Percentiles rank a stretch among this genome's conserved stretches.
These are phyloP conservation scores for Anthostomella pinea DNA, from an alignment of 2,329 filamentous ascomycete species.

Conservation along the genomic window DNA sequence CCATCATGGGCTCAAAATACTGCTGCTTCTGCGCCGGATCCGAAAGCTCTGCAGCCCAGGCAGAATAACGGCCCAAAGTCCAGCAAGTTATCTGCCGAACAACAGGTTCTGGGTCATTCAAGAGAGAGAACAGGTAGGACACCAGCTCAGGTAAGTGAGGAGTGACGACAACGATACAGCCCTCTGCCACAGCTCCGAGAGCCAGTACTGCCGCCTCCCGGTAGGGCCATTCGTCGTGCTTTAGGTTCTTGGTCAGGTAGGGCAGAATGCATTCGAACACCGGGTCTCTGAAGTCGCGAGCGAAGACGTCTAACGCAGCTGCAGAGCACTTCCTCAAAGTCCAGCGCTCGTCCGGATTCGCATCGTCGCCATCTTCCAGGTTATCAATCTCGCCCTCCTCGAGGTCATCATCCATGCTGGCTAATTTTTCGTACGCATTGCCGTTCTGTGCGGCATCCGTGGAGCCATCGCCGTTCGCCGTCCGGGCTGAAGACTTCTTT, in stretches of 20 bases:
- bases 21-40: conserved; percentile 65
- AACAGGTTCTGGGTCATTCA: conserved; percentile 82
- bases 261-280: conserved; percentile 92
- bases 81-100: conserved; percentile 97
- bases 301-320: conserved; percentile 90
- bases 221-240: conserved; percentile 84
- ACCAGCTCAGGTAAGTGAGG: conserved; percentile 89
- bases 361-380: conserved; percentile 71
- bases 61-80: conserved; percentile 90
- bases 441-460: conserved; percentile 51
- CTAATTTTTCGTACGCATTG: conserved; percentile 54
- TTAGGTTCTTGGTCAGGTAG: conserved; percentile 86
- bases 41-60: conserved; percentile 79
- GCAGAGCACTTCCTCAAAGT: conserved; percentile 96
- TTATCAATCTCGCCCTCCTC: conserved; percentile 86
- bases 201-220: conserved; percentile 93
- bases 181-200: conserved; percentile 90
- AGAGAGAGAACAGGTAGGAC: conserved; percentile 81
- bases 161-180: conserved; percentile 84
- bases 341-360: conserved; percentile 88
- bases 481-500: conserved; percentile 60
- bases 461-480: conserved; percentile 53
- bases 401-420: conserved; percentile 66
- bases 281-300: conserved; percentile 79
- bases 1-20: conserved; percentile 96